phyloP scores from a whole-genome alignment of 228 moss, liverwort and hornwort genomes.

The Sphagnum magellanicum region DNA sequence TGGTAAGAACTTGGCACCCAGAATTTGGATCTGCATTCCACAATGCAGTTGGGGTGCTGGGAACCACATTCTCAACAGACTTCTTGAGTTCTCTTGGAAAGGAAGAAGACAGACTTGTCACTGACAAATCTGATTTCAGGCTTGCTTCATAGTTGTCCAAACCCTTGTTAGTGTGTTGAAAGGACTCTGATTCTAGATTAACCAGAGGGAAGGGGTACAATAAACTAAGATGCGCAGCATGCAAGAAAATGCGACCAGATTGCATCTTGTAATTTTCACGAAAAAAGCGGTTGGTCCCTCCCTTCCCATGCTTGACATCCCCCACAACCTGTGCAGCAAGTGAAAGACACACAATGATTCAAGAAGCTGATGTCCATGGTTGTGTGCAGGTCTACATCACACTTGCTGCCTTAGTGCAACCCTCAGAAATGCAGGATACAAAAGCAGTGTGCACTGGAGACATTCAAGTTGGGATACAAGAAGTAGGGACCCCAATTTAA shows the following conservation, averaged over 20 bases:
- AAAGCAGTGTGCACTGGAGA: too few species aligned
- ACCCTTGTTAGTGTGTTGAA: not conserved
- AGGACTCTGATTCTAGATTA: not conserved
- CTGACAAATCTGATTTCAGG: not conserved
- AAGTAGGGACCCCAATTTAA: not conserved
- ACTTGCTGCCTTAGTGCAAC: too few species aligned
- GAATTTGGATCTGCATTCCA: slow-evolving; percentile 31
- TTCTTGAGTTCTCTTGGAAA: not conserved
- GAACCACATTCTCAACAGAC: not conserved
- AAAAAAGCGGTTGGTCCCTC: slow-evolving; percentile 45
- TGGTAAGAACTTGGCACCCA: slow-evolving; percentile 26
- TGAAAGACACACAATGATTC: not conserved
- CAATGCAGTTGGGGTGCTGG: not conserved
- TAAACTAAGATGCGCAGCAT: slow-evolving; percentile 35
- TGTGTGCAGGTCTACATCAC: too few species aligned
- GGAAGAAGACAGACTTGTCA: not conserved
- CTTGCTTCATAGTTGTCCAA: not conserved
- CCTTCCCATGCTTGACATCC: slow-evolving; percentile 66
- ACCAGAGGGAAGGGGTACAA: slow-evolving; percentile 13
- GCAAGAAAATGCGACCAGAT: slow-evolving; percentile 50
- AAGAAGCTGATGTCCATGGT: not conserved
- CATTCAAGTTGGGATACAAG: not conserved
- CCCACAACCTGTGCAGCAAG: slow-evolving; percentile 47
- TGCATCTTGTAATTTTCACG: slow-evolving; percentile 48
- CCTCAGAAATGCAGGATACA: too few species aligned